Percentiles rank a stretch among this genome's conserved stretches.
phyloP scores from a whole-genome alignment of 169 alveolate species.

The Plasmodium gallinaceum region DNA sequence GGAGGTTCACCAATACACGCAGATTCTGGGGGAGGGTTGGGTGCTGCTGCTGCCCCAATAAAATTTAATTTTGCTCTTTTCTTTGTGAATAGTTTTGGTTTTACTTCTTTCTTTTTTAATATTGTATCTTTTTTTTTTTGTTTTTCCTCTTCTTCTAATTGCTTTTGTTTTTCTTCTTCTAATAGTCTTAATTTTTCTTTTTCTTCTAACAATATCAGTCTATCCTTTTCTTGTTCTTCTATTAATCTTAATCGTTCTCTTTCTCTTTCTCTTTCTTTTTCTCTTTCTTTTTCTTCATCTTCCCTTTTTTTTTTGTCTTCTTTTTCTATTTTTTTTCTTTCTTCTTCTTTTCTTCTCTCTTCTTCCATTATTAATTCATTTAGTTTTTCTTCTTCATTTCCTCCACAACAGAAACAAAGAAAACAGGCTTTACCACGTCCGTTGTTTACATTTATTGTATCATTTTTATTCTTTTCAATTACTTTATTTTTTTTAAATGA shows the following conservation, averaged over 20 bases:
- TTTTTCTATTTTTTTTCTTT: background rate
- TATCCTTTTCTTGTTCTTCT: slow-evolving; percentile 56
- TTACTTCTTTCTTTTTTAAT: slow-evolving; percentile 19
- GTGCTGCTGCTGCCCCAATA: slow-evolving; percentile 72
- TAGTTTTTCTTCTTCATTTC: slow-evolving; percentile 48
- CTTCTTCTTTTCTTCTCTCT: background rate
- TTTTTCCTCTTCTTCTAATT: slow-evolving; percentile 7
- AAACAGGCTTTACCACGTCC: slow-evolving; percentile 5
- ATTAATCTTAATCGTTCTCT: slow-evolving; percentile 8
- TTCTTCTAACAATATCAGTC: slow-evolving; percentile 8
- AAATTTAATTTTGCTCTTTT: slow-evolving; percentile 63
- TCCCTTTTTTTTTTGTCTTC: slow-evolving; percentile 17
- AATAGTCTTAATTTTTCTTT: background rate
- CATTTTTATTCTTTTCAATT: background rate
- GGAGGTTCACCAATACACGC: slow-evolving; percentile 54
- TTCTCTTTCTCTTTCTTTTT: slow-evolving; percentile 24
- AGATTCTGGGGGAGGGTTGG: slow-evolving; percentile 42
- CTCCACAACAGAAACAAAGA: slow-evolving; percentile 52
- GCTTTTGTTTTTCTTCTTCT: slow-evolving; percentile 2
- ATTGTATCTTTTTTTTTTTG: slow-evolving; percentile 9
- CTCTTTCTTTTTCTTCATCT: slow-evolving; percentile 11
- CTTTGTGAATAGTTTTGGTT: slow-evolving; percentile 18
- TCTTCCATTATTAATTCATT: slow-evolving; percentile 23
- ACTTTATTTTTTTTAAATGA: background rate
- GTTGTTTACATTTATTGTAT: background rate